phyloP scores from a whole-genome alignment of 1,284 basidiomycete species.

The Malassezia japonica region DNA sequence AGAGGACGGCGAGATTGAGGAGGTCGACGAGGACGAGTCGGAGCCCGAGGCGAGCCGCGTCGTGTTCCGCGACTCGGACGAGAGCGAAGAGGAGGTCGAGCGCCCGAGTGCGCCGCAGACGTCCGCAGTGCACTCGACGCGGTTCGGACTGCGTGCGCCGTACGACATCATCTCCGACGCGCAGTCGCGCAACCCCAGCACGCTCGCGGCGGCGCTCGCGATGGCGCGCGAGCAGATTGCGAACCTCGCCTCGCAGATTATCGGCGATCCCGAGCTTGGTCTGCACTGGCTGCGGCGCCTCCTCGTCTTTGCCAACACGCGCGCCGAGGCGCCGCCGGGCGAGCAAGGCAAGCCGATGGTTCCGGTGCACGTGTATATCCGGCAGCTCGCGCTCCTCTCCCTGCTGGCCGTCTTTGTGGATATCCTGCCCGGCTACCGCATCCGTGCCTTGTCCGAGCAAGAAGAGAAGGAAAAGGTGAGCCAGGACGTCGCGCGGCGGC shows the following conservation, averaged over 20 bases:
- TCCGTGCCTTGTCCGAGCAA: conserved; percentile 75
- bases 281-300: conserved; percentile 33
- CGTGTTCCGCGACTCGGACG: conserved; percentile 16
- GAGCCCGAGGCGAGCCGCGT: conserved; percentile 21
- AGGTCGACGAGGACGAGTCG: conserved; percentile 8
- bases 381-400: conserved; percentile 78
- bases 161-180: conserved; percentile 27
- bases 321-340: conserved; percentile 15
- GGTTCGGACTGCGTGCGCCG: conserved; percentile 34
- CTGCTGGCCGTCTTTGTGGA: conserved; percentile 92
- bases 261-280: conserved; percentile 41
- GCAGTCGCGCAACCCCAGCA: conserved; percentile 3
- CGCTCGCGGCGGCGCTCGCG: conserved; percentile 16
- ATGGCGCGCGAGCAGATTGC: conserved; percentile 46
- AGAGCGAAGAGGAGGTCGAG: conserved; percentile 8
- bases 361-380: conserved; percentile 67
- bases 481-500: conserved; percentile 76
- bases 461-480: conserved; percentile 89
- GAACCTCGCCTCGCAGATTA: conserved; percentile 34
- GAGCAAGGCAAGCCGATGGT: conserved; percentile 47
- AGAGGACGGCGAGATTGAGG: conserved; percentile 5
- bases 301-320: conserved; percentile 27
- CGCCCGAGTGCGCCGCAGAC: conserved; percentile 4
- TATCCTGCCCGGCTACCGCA: conserved; percentile 68
- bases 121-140: conserved; percentile 25